These are phyloP conservation scores for Leccinum boreale DNA, from an alignment of 768 basidiomycete genomes.

Conservation along the genomic window DNA sequence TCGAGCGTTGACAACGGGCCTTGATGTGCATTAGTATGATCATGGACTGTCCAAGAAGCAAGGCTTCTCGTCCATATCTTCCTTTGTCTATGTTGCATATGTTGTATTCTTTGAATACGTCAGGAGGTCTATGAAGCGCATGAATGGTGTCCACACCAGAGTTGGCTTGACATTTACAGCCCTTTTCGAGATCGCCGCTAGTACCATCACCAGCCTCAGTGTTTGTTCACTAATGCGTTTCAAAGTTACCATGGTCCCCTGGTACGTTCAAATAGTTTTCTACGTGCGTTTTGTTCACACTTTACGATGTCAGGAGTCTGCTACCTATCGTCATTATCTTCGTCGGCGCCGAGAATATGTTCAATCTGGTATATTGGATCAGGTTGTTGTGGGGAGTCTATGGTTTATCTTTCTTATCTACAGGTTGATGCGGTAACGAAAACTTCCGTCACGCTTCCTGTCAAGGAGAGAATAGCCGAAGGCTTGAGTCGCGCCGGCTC, in stretches of 20 bases:
- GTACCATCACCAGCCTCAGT: constrained; percentile 90
- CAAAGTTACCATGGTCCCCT: constrained; percentile 85
- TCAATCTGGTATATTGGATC: constrained; percentile 68
- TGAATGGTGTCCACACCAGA: constrained; percentile 85
- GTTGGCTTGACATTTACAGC: constrained; percentile 92
- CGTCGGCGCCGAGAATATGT: constrained; percentile 97
- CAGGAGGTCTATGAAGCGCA: constrained; percentile 67
- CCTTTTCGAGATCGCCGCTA: constrained; percentile 85
- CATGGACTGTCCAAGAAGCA: constrained; percentile 43
- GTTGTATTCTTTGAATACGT: constrained; percentile 73
- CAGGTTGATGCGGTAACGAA: constrained; percentile 82
- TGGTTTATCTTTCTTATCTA: constrained; percentile 24
- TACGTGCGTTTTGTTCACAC: constrained; percentile 6
- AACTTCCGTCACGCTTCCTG: constrained; percentile 82
- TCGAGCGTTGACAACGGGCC: background rate
- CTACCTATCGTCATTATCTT: constrained; percentile 93
- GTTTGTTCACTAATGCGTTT: constrained; percentile 90
- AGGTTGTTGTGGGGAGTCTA: constrained; percentile 4
- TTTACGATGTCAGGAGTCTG: constrained; percentile 55
- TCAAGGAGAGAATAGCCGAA: constrained; percentile 88
- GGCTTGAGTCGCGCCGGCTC: constrained; percentile 88
- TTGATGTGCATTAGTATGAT: constrained; percentile 45
- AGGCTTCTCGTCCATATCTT: constrained; percentile 59
- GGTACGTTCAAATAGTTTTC: constrained; percentile 43
- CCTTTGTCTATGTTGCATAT: constrained; percentile 76